Base-by-base conservation (phyloP, 345 rosid species). In the Raphanus raphanistrum region DNA sequence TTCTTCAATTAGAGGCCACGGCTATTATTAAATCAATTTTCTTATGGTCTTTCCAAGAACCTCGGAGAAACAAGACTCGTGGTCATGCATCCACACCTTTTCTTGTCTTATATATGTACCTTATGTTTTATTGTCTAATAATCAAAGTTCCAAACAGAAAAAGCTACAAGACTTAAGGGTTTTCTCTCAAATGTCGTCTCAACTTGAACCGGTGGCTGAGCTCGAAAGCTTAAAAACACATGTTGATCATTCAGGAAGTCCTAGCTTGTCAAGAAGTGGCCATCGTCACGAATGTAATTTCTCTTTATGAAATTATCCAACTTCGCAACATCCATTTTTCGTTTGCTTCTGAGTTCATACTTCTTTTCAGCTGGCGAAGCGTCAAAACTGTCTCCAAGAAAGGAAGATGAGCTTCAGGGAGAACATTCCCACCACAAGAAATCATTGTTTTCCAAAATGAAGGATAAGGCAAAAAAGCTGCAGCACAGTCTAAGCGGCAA, bases 261-360 rank as follows among this genome's bases (percentile, higher is more conserved):
- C 86, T 0, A 58, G 68, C 68, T 54, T 75, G 65, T 85, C 92
- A 9, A 78, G 81, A 2, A 26, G 78, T 55, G 81, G 86, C 76
- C 88, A 86, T 17, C 82, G 84, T 33, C 79, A 82, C 10, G 84
- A 81, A 77, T 90, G 93, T 89, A 85, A 66, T 66, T 66, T 55
- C 28, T 36, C 57, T 69, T 3, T 63, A 66, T 66, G 43, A 48
- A 6, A 8, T 26, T 7, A 21, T 79, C 27, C 9, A 0, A 6
- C 5, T 29, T 38, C 21, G 4, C 26, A 13, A 17, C 16, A 43
- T 62, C 54, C 16, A 9, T 32, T 33, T 33, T 43, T 32, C 10
- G 4, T 38, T 27, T 68, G 21, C 16, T 29, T 52, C 54, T 26
- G 25, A 2, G 9, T 16, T 8, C 41, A 33, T 36, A 36, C 1